Percentiles rank a stretch among this genome's conserved stretches.
phyloP scores from a whole-genome alignment of 1,139 yeast genomes.

The Pichia kudriavzevii region DNA sequence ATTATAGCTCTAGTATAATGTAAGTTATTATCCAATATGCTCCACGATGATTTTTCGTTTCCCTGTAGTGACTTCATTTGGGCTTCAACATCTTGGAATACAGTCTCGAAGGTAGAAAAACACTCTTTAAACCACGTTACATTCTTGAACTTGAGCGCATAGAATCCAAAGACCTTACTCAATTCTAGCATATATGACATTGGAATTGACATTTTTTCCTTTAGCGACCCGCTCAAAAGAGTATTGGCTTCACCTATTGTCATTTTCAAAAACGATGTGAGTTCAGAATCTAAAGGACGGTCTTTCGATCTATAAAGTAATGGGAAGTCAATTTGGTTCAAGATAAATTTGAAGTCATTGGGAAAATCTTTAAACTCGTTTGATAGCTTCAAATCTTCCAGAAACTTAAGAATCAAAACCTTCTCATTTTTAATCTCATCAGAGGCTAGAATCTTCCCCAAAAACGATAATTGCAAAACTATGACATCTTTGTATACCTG shows the following conservation, averaged over 20 bases:
- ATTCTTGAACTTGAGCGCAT: neutral
- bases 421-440: neutral
- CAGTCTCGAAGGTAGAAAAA: slow-evolving; percentile 5
- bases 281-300: neutral
- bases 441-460: slow-evolving; percentile 6
- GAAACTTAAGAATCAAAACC: neutral
- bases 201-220: slow-evolving; percentile 4
- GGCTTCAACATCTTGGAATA: neutral
- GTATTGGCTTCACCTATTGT: slow-evolving; percentile 1
- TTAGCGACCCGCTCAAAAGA: slow-evolving; percentile 3
- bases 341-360: slow-evolving; percentile 4
- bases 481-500: slow-evolving; percentile 12
- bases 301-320: slow-evolving; percentile 3
- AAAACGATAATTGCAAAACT: slow-evolving; percentile 8
- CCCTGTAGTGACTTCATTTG: neutral
- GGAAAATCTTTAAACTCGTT: slow-evolving; percentile 5
- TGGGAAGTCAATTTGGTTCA: slow-evolving; percentile 8
- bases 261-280: neutral
- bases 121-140: slow-evolving; percentile 10
- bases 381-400: slow-evolving; percentile 1
- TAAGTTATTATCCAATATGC: slow-evolving; percentile 10
- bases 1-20: slow-evolving; percentile 8
- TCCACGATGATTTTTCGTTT: slow-evolving; percentile 6
- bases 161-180: slow-evolving; percentile 14
- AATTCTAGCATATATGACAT: slow-evolving; percentile 10